Evolutionary conservation across 441 rosid species (phyloP).

Genomic region (Viola pubescens): DNA sequence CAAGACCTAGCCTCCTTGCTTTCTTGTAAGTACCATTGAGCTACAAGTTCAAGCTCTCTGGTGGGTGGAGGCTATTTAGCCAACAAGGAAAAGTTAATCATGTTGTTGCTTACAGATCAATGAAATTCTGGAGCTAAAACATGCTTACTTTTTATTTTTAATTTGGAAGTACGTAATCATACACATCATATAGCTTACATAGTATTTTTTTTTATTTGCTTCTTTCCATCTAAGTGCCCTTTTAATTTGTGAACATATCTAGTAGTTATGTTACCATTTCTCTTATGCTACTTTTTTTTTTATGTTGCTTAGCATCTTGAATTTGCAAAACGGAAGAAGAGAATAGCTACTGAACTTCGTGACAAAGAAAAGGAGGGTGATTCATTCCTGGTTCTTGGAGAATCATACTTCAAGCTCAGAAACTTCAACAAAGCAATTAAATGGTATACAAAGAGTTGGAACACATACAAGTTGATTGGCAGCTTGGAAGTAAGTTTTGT

Average conservation of each 20-base stretch:
- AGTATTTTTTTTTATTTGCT: too few relatives aligned
- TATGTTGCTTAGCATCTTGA: constrained; percentile 54
- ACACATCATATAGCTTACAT: too few relatives aligned
- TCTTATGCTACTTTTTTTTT: constrained; percentile 9
- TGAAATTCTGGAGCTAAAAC: too few relatives aligned
- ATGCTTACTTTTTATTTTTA: too few relatives aligned
- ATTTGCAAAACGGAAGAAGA: constrained; percentile 75
- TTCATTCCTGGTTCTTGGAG: constrained; percentile 71
- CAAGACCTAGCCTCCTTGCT: too few relatives aligned
- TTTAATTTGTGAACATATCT: not conserved
- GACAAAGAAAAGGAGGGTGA: constrained; percentile 84
- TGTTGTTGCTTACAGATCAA: too few relatives aligned
- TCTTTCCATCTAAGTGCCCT: too few relatives aligned
- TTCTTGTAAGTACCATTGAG: too few relatives aligned
- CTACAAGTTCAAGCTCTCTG: too few relatives aligned
- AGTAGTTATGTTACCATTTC: constrained; percentile 3
- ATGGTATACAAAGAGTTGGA: constrained; percentile 69
- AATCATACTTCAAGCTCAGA: constrained; percentile 82
- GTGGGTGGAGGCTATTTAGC: too few relatives aligned
- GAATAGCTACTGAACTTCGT: constrained; percentile 53
- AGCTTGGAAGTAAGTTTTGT: constrained; percentile 69
- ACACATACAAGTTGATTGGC: constrained; percentile 55
- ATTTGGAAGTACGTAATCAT: too few relatives aligned
- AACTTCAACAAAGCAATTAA: constrained; percentile 69
- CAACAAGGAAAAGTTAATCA: too few relatives aligned